Evolutionary conservation across 495 filamentous ascomycete genomes (phyloP), one percentile per base, ranked within the genome.

Genomic region (Penicillium atrosanguineum): DNA sequence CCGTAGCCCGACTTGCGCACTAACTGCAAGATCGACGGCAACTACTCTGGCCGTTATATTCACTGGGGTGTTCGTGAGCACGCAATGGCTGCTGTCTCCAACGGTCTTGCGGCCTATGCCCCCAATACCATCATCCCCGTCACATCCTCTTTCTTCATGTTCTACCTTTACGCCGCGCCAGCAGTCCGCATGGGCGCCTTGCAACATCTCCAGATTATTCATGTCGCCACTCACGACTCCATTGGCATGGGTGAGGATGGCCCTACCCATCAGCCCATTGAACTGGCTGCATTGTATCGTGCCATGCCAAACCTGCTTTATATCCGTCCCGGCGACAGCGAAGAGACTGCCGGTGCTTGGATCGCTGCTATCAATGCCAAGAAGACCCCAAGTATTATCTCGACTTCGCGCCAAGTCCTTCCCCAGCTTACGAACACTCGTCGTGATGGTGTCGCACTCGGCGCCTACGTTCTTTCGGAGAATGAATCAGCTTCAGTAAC

Each of bases 221-320:
- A 85, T 61, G 69, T 77, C 38, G 83, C 82, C 9, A 86, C 83
- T 0, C 83, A 86, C 63, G 80, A 86, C 69, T 76, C 71, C 11
- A 81, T 86, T 41, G 81, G 76, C 9, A 77, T 72, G 44, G 83
- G 82, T 23, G 78, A 86, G 59, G 79, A 86, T 53, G 83, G 81
- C 0, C 83, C 79, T 0, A 86, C 82, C 2, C 81, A 86, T 56
- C 82, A 86, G 52, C 82, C 82, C 3, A 77, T 86, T 50, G 82
- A 79, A 39, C 69, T 84, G 5, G 78, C 77, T 19, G 65, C 79
- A 0, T 59, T 84, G 19, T 86, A 80, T 59, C 77, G 82, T 5
- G 78, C 80, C 8, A 84, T 84, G 82, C 82, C 80, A 1, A 83
- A 84, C 52, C 55, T 84, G 2, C 67, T 80, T n/a, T 81, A 81